Base-by-base conservation (phyloP, 1,284 basidiomycete genomes). In the Pisolithus thermaeus region DNA sequence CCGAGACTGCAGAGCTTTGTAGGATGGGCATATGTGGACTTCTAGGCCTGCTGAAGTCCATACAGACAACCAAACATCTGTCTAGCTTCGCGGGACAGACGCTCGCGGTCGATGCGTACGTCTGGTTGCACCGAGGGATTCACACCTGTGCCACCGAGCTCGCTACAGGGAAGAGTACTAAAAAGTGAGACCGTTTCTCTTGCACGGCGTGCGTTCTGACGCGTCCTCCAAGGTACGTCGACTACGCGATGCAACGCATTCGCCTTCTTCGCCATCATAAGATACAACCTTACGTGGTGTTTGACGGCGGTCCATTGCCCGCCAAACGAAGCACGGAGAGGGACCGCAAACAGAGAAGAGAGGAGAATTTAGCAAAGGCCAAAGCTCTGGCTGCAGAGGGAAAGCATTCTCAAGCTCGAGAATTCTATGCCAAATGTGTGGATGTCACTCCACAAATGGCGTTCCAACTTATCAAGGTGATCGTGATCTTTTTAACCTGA, bases 401-500 rank as follows among this genome's bases (percentile, higher is more conserved):
- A 12, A 85, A 86, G 61, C 75, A 80, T 57, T 76, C 73, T 32
- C 84, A 92, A 61, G 97, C 97, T 11, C 77, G 93, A 22, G 94
- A 98, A 22, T 81, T 75, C 63, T 99, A 92, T 66, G 80, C 87
- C 56, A 97, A 97, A 69, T 93, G 90, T 60, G 73, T 98, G 48
- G 97, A 99, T 59, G 90, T 99, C 46, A 97, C 93, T 3, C 96
- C 97, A 1, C 86, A 94, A 66, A 96, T 98, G 91, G 97, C 97
- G 5, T 95, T 82, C 65, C 96, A 99, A 70, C 75, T 98, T 56
- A 98, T 99, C 75, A 97, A 99, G 80, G 93, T 62, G 55, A 42
- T 6, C 84, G 60, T 47, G 74, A 59, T 35, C 0, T 49, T 6
- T 41, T 20, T 44, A 23, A n/a, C 46, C 7, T 8, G 46, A 28